phyloP scores from a whole-genome alignment of 257 asterid genomes.

The Primulina eburnea region DNA sequence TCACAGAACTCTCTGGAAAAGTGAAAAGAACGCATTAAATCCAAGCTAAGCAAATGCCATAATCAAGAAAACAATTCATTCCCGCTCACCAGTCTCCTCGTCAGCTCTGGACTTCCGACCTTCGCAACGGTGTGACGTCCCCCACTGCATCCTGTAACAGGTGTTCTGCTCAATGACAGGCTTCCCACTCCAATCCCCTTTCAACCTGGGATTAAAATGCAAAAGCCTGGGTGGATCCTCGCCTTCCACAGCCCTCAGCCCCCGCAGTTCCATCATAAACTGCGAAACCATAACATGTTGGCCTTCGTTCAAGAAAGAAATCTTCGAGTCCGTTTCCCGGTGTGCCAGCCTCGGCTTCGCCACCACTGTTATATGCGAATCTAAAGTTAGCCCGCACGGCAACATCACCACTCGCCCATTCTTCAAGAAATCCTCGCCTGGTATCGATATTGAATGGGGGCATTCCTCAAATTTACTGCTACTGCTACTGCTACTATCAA shows the following conservation, averaged over 20 bases:
- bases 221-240: conserved; percentile 91
- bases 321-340: conserved; percentile 68
- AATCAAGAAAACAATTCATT: conserved; percentile 9
- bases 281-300: conserved; percentile 86
- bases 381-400: conserved; percentile 86
- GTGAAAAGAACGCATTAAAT: conserved; percentile 8
- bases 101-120: conserved; percentile 89
- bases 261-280: conserved; percentile 93
- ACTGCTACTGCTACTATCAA: conserved; percentile 16
- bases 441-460: conserved; percentile 56
- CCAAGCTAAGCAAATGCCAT: conserved; percentile 13
- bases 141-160: conserved; percentile 98
- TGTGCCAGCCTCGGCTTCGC: conserved; percentile 78
- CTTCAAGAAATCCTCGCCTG: conserved; percentile 50
- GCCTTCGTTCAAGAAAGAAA: conserved; percentile 66
- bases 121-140: conserved; percentile 79
- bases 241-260: conserved; percentile 83
- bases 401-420: conserved; percentile 54
- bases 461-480: conserved; percentile 38
- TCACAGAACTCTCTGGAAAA: background rate
- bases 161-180: conserved; percentile 94
- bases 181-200: conserved; percentile 95
- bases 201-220: conserved; percentile 83
- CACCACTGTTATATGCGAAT: conserved; percentile 79
- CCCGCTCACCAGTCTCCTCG: conserved; percentile 81